These are phyloP conservation scores for Aspergillus calidoustus DNA, from an alignment of 2,329 filamentous ascomycete species.

Conservation along the genomic window DNA sequence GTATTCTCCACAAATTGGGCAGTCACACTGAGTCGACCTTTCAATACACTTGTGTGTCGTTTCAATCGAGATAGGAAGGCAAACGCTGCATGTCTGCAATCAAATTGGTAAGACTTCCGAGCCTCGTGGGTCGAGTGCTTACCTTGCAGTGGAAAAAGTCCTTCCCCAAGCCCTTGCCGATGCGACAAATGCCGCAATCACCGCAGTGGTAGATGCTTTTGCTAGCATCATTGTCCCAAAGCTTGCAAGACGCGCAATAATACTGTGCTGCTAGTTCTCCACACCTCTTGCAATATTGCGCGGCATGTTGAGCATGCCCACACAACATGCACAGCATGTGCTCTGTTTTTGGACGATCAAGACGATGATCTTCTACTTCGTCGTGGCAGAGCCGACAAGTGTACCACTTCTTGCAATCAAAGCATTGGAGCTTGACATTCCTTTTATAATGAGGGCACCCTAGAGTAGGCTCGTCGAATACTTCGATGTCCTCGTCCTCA, in stretches of 20 bases:
- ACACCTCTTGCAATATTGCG: constrained; percentile 77
- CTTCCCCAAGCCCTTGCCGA: constrained; percentile 88
- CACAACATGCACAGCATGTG: constrained; percentile 99
- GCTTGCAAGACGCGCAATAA: constrained; percentile 91
- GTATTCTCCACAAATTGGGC: constrained; percentile 94
- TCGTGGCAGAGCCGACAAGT: constrained; percentile 96
- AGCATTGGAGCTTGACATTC: constrained; percentile 95
- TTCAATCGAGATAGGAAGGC: constrained; percentile 86
- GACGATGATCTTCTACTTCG: constrained; percentile 73
- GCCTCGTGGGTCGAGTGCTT: constrained; percentile 29
- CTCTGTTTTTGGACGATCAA: constrained; percentile 81
- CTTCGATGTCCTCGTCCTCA: constrained; percentile 51
- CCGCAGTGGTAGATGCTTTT: constrained; percentile 96
- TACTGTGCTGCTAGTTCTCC: constrained; percentile 80
- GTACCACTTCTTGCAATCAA: constrained; percentile 87
- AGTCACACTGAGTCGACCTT: constrained; percentile 90
- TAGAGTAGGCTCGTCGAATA: constrained; percentile 60
- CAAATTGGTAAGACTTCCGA: constrained; percentile 21
- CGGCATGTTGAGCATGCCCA: constrained; percentile 78
- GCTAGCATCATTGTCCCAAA: constrained; percentile 91
- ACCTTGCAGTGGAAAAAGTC: constrained; percentile 99
- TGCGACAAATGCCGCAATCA: constrained; percentile 93
- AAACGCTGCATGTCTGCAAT: constrained; percentile 83
- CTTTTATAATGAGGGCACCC: constrained; percentile 93
- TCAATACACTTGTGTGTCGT: constrained; percentile 92